Evolutionary conservation across 768 basidiomycete species (phyloP), one percentile per base, ranked within the genome.

Genomic region (Terana coerulea): DNA sequence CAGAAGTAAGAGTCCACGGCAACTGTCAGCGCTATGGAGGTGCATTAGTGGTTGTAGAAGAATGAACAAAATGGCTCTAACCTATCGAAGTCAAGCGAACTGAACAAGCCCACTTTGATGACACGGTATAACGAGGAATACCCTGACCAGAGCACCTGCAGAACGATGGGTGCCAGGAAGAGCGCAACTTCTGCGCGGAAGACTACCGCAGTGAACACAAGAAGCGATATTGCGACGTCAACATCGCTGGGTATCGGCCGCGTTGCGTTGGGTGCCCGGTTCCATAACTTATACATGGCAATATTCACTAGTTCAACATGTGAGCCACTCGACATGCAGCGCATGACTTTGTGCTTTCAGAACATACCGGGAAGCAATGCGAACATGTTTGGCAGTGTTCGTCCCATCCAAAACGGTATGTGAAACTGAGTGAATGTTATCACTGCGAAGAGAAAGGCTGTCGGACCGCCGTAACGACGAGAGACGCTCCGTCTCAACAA

Each of bases 351-450:
- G n/a, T n/a, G n/a, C n/a, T n/a, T n/a, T n/a, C n/a, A 30, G 40
- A n/a, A 56, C 69, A 21, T 55, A 95, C 93, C 89, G 39, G 85
- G 81, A 2, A 88, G 72, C 15, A 94, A 69, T 3, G 93, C 93
- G 55, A 94, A 84, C 84, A 93, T 95, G 65, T 98, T 99, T 1
- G 97, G 95, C 6, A 98, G 68, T 0, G 95, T 97, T 48, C 97
- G 72, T 2, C 93, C 84, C 75, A 93, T 90, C 86, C 92, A 98
- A 66, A 91, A 99, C 6, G 85, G 84, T 5, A 95, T 63, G 64
- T 98, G 97, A 63, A 97, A 98, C 62, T 95, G 93, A 0, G 86
- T 81, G 57, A 81, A 75, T 3, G 83, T 82, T n/a, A 97, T 64
- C 0, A 94, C 55, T 1, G 78, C 67, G 64, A 86, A 95, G 59